Conservation (phyloP, 106 monocot genomes). For the Vanilla planifolia region DNA sequence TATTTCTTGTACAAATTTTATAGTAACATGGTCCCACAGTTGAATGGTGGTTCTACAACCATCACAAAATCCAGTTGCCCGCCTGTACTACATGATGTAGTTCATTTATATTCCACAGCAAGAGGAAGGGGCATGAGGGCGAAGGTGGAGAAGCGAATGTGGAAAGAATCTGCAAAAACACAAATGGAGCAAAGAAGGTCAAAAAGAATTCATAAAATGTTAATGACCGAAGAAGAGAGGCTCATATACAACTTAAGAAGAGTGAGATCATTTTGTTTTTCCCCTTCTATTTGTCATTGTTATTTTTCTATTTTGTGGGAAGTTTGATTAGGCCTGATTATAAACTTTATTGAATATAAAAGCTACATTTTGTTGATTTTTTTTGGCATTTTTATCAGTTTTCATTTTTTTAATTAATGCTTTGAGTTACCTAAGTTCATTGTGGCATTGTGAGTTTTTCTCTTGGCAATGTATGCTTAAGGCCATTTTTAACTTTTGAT, state of each 20-base stretch:
- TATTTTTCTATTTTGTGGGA: background rate
- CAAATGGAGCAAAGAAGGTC: conserved; percentile 78
- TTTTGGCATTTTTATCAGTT: no score
- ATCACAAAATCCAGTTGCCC: background rate
- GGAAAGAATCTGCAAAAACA: conserved; percentile 86
- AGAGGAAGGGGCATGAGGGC: conserved; percentile 75
- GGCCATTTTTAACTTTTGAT: no score
- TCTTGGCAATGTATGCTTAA: no score
- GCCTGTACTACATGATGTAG: background rate
- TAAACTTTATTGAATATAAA: no score
- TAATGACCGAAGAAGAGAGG: conserved; percentile 97
- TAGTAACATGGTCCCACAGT: conserved; percentile 2
- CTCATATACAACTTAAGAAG: conserved; percentile 92
- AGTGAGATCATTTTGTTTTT: conserved; percentile 44
- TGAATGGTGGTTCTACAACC: conserved; percentile 6
- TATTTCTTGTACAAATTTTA: conserved; percentile 5
- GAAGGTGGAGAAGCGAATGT: conserved; percentile 95
- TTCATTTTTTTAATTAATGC: no score
- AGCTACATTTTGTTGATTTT: no score
- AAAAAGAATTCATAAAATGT: conserved; percentile 82
- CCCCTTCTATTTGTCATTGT: background rate
- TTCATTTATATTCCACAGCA: conserved; percentile 34
- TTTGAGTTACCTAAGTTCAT: no score
- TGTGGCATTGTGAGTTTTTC: no score
- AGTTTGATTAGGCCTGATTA: no score